Evolutionary conservation across 2,329 filamentous ascomycete genomes (phyloP).

Genomic region (Monosporascus sp.): DNA sequence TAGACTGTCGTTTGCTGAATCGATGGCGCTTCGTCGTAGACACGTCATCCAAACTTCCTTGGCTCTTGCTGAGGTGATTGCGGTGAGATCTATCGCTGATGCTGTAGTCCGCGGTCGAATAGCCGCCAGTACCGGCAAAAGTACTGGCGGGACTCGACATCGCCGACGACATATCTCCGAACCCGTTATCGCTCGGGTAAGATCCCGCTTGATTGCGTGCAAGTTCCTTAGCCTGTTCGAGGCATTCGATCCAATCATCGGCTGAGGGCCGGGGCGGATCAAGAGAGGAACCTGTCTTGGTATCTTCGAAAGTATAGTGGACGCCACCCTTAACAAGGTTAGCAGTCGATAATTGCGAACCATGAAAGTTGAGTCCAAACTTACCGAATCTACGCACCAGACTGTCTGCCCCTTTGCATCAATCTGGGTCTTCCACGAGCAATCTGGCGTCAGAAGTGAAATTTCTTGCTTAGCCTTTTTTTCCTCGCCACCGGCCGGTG

Average conservation of each 20-base stretch:
- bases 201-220: constrained; percentile 62
- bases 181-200: constrained; percentile 62
- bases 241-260: constrained; percentile 86
- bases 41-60: constrained; percentile 48
- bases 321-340: constrained; percentile 62
- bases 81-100: constrained; percentile 48
- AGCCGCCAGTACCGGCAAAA: constrained; percentile 53
- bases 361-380: constrained; percentile 30
- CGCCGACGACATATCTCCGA: constrained; percentile 62
- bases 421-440: constrained; percentile 70
- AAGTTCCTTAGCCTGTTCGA: constrained; percentile 82
- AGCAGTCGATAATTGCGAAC: constrained; percentile 3
- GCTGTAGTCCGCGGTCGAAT: constrained; percentile 41
- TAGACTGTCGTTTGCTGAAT: constrained; percentile 90
- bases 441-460: constrained; percentile 71
- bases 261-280: constrained; percentile 60
- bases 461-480: constrained; percentile 94
- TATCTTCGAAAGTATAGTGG: constrained; percentile 89
- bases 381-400: constrained; percentile 91
- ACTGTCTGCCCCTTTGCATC: constrained; percentile 84
- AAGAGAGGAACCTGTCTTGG: constrained; percentile 59
- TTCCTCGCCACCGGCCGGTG: constrained; percentile 86
- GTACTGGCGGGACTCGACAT: constrained; percentile 74
- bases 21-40: constrained; percentile 50
- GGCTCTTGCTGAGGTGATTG: constrained; percentile 55